phyloP scores from a whole-genome alignment of 2,329 filamentous ascomycete species.

The Didymella glomerata region DNA sequence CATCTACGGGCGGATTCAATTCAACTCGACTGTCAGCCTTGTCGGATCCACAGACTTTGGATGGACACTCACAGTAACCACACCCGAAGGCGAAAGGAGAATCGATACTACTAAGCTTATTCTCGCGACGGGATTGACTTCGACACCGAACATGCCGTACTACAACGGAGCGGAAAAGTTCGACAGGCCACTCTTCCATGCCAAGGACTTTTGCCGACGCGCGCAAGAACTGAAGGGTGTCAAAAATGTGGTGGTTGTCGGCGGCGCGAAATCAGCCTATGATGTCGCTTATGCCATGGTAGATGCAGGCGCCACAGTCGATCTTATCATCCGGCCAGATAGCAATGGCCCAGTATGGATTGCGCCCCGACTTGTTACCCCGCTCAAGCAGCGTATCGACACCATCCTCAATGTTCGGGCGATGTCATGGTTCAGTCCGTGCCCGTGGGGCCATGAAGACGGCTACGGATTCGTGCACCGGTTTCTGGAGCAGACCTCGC shows the following conservation, averaged over 20 bases:
- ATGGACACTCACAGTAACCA: background rate
- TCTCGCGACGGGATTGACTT: background rate
- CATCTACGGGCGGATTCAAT: background rate
- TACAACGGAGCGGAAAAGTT: background rate
- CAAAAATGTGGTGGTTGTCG: constrained; percentile 60
- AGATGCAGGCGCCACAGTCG: constrained; percentile 63
- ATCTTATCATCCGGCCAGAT: constrained; percentile 64
- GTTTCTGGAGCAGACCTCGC: constrained; percentile 6
- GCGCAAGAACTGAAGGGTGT: constrained; percentile 50
- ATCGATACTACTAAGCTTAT: background rate
- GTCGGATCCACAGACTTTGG: background rate
- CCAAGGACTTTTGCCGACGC: constrained; percentile 58
- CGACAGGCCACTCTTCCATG: background rate
- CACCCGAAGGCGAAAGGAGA: background rate
- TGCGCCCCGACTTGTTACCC: constrained; percentile 68
- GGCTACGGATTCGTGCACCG: constrained; percentile 10
- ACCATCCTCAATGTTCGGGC: constrained; percentile 16
- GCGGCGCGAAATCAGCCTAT: constrained; percentile 69
- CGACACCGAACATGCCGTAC: background rate
- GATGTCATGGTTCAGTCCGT: constrained; percentile 15
- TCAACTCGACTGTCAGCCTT: background rate
- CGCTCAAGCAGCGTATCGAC: constrained; percentile 72
- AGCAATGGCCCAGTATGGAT: constrained; percentile 69
- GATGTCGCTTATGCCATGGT: constrained; percentile 69
- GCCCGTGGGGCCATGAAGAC: constrained; percentile 38